These are phyloP conservation scores for Tolypocladium capitatum DNA, from an alignment of 2,329 filamentous ascomycete genomes.

Conservation along the genomic window DNA sequence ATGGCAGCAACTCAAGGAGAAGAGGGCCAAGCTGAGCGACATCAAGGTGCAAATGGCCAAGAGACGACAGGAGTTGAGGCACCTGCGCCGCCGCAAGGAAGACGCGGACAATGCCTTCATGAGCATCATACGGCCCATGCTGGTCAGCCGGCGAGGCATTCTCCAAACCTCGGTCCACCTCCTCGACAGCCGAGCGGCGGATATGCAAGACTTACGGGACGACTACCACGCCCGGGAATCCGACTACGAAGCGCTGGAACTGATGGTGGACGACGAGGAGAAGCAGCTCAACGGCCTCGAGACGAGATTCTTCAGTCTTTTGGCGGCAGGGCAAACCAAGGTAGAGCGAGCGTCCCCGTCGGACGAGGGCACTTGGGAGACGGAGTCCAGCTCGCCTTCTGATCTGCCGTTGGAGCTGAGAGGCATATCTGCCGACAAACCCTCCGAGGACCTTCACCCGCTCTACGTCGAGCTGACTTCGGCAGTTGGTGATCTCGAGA, in stretches of 20 bases:
- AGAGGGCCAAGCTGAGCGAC: slow-evolving; percentile 14
- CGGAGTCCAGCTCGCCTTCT: not conserved
- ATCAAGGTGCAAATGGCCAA: slow-evolving; percentile 19
- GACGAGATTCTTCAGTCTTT: slow-evolving; percentile 23
- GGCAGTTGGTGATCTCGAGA: slow-evolving; percentile 29
- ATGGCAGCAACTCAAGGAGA: slow-evolving; percentile 22
- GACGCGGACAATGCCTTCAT: slow-evolving; percentile 27
- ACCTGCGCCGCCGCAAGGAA: slow-evolving; percentile 19
- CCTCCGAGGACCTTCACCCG: slow-evolving; percentile 30
- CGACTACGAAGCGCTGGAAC: slow-evolving; percentile 23
- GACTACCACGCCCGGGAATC: slow-evolving; percentile 23
- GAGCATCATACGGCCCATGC: slow-evolving; percentile 22
- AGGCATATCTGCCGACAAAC: slow-evolving; percentile 21
- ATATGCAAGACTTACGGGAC: slow-evolving; percentile 24
- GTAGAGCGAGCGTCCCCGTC: slow-evolving; percentile 1
- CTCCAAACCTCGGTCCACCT: slow-evolving; percentile 9
- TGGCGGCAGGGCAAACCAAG: slow-evolving; percentile 16
- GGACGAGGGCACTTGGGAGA: not conserved
- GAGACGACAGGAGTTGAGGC: slow-evolving; percentile 17
- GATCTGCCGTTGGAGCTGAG: slow-evolving; percentile 19
- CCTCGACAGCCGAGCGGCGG: slow-evolving; percentile 16
- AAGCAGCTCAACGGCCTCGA: slow-evolving; percentile 22
- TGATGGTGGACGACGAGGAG: slow-evolving; percentile 21
- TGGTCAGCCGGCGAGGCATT: slow-evolving; percentile 14
- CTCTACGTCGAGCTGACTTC: slow-evolving; percentile 30